Evolutionary conservation across 106 monocot genomes (phyloP).

Genomic region (Phalaenopsis aphrodite): DNA sequence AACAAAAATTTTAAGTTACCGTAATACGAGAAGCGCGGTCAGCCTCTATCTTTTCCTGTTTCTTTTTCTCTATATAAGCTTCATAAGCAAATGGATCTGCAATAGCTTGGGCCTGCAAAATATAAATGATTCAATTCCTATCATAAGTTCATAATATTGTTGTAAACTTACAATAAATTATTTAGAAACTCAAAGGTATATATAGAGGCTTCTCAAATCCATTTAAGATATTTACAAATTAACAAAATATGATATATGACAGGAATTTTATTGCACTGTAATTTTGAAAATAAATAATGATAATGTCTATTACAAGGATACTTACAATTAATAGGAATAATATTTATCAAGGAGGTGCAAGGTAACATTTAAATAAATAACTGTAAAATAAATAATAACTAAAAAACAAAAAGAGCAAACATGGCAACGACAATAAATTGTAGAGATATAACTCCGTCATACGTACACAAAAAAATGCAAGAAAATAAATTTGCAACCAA

Average conservation of each 20-base stretch:
- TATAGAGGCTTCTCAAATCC: neutral
- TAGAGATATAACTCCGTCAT: neutral
- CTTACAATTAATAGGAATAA: neutral
- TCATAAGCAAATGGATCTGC: constrained; percentile 65
- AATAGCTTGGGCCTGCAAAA: constrained; percentile 50
- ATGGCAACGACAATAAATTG: neutral
- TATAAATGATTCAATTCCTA: neutral
- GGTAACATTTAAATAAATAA: neutral
- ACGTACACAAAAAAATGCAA: neutral
- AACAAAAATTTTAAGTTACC: constrained; percentile 29
- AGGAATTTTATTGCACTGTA: neutral
- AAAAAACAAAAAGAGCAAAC: neutral
- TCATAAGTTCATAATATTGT: neutral
- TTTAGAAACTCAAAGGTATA: neutral
- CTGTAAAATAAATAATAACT: neutral
- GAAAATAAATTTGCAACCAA: neutral
- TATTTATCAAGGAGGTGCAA: neutral
- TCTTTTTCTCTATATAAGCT: constrained; percentile 44
- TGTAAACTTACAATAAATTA: neutral
- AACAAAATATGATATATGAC: neutral
- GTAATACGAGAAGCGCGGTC: constrained; percentile 78
- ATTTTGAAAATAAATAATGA: neutral
- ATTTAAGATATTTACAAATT: neutral
- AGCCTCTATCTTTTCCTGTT: constrained; percentile 72
- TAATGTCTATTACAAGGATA: neutral